Conservation (phyloP, 257 asterid genomes). For the Misopates orontium region DNA sequence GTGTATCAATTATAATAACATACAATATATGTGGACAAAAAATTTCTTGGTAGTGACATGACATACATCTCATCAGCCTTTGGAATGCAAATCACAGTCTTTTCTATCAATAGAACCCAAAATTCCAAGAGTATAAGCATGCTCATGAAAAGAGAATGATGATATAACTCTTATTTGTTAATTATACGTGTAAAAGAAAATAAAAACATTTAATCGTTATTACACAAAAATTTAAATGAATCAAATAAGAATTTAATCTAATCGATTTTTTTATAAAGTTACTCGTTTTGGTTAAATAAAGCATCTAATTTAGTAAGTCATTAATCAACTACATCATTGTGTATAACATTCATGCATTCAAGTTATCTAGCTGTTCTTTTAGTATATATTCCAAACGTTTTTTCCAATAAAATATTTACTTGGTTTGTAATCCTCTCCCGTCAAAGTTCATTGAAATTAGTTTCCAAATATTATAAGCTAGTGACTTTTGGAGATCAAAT, state of each 20-base stretch:
- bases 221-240: no score
- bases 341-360: no score
- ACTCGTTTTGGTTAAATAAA: no score
- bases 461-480: not conserved
- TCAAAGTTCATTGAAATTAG: not conserved
- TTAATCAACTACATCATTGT: no score
- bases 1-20: conserved; percentile 30
- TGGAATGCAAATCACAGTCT: conserved; percentile 25
- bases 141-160: not conserved
- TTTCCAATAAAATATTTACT: no score
- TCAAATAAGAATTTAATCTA: no score
- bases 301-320: no score
- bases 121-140: not conserved
- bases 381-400: no score
- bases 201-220: no score
- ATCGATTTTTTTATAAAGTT: no score
- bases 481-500: not conserved
- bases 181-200: not conserved
- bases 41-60: conserved; percentile 44
- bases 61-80: conserved; percentile 35
- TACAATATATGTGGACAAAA: conserved; percentile 42
- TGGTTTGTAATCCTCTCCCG: no score
- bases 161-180: not conserved
- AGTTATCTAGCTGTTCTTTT: no score
- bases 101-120: conserved; percentile 17